Base-by-base conservation (phyloP, 1,284 basidiomycete species). In the Hortiboletus rubellus region DNA sequence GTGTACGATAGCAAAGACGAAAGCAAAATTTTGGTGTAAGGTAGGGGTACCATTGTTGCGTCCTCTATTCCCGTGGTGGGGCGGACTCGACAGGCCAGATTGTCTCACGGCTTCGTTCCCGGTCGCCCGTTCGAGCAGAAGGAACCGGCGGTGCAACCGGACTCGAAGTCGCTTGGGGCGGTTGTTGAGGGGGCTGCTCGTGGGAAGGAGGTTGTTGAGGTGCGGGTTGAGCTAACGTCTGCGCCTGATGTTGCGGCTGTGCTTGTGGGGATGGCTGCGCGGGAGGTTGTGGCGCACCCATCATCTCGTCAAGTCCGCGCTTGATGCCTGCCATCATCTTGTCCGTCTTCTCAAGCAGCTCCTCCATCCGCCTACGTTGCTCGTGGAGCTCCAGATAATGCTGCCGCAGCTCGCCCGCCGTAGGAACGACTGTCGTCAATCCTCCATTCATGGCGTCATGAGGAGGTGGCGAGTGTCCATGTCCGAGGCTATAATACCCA, bases 331-430 rank as follows among this genome's bases (percentile, higher is more conserved):
- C 78, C 79, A 92, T 84, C 75, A 92, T 74, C 68, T 80, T 74
- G 52, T 91, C 87, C 62, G 89, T 92, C 72, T 79, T 81, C 61
- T 85, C 82, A 57, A 91, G 67, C 81, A 92, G 78, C 67, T 89
- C 87, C 71, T 88, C 80, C 72, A 87, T 76, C 65, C 79, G 75
- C 64, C 75, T 75, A 69, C 83, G 82, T 65, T 87, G 80, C 63
- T 85, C 82, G 8, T 74, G 74, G 51, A 92, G 77, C 66, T 85
- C 80, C 22, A 73, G 66, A 66, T 89, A 90, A 67, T 91, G 89
- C 52, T 82, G 76, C 71, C 88, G 86, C 57, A 92, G 72, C 62
- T 92, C 90, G 6, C 64, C 67, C 44, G 80, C 62, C 15, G 82
- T 83, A 49, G 86, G 87, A 22, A 85, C 72, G 70, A 57, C 65